These are phyloP conservation scores for Henckelia pumila DNA, from an alignment of 257 asterid genomes.

Conservation along the genomic window DNA sequence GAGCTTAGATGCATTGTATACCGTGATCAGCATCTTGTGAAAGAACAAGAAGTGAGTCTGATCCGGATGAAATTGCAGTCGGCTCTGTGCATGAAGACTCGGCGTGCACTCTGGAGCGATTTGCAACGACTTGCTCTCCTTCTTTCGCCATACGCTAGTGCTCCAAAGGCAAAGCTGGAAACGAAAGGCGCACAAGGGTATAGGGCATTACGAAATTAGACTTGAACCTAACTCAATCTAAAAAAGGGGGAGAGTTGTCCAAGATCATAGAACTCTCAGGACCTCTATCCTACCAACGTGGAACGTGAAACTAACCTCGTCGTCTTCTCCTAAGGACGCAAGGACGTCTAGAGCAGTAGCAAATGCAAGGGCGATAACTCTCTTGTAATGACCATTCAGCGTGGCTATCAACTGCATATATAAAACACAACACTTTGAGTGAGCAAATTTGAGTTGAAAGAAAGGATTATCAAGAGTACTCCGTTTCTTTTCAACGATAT, in stretches of 20 bases:
- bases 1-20: constrained; percentile 54
- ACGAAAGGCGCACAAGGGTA: too few species aligned
- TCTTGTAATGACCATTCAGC: constrained; percentile 51
- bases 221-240: too few species aligned
- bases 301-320: constrained; percentile 63
- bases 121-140: constrained; percentile 40
- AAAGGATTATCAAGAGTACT: too few species aligned
- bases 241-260: too few species aligned
- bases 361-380: constrained; percentile 75
- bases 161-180: constrained; percentile 63
- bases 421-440: too few species aligned
- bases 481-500: too few species aligned
- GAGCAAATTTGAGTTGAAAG: too few species aligned
- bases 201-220: too few species aligned
- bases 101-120: constrained; percentile 38
- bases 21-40: constrained; percentile 55
- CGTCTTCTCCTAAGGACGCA: constrained; percentile 71
- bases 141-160: constrained; percentile 59
- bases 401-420: too few species aligned
- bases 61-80: constrained; percentile 64
- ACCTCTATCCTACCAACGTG: too few species aligned
- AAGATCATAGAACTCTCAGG: too few species aligned
- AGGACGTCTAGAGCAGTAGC: constrained; percentile 51
- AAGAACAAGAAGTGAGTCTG: constrained; percentile 56
- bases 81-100: constrained; percentile 47